phyloP scores from a whole-genome alignment of 345 rosid genomes.

The Triadica sebifera region DNA sequence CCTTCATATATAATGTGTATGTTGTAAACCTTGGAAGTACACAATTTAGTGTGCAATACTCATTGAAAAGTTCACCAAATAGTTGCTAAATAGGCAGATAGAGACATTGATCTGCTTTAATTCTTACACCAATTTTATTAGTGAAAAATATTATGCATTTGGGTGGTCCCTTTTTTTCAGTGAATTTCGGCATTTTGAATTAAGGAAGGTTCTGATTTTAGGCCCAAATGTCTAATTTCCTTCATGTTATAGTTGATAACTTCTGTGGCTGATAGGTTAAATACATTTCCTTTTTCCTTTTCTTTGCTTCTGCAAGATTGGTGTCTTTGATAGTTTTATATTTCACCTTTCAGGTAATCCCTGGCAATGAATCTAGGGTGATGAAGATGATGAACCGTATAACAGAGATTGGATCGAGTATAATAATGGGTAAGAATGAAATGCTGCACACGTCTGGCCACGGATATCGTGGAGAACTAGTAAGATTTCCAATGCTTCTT shows the following conservation, averaged over 20 bases:
- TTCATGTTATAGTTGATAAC: neutral
- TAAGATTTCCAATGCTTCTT: conserved; percentile 30
- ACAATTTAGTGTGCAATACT: neutral
- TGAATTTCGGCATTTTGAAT: conserved; percentile 3
- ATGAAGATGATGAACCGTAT: conserved; percentile 97
- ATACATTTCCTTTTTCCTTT: neutral
- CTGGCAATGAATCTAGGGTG: conserved; percentile 95
- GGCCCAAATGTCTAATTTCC: neutral
- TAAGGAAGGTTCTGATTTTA: neutral
- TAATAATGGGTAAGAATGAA: conserved; percentile 86
- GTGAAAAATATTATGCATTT: neutral
- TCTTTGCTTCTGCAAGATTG: neutral
- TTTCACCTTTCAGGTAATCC: conserved; percentile 68
- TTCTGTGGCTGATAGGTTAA: neutral
- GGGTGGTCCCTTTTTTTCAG: neutral
- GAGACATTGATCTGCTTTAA: neutral
- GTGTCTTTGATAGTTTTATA: conserved; percentile 3
- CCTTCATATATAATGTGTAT: neutral
- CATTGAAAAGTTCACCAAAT: neutral
- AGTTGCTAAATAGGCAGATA: neutral
- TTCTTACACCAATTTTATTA: neutral
- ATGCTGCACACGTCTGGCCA: conserved; percentile 96
- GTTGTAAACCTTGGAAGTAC: neutral
- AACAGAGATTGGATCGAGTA: conserved; percentile 83
- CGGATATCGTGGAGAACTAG: conserved; percentile 95